phyloP scores from a whole-genome alignment of 1,284 basidiomycete species.

The Peniophora sp. region DNA sequence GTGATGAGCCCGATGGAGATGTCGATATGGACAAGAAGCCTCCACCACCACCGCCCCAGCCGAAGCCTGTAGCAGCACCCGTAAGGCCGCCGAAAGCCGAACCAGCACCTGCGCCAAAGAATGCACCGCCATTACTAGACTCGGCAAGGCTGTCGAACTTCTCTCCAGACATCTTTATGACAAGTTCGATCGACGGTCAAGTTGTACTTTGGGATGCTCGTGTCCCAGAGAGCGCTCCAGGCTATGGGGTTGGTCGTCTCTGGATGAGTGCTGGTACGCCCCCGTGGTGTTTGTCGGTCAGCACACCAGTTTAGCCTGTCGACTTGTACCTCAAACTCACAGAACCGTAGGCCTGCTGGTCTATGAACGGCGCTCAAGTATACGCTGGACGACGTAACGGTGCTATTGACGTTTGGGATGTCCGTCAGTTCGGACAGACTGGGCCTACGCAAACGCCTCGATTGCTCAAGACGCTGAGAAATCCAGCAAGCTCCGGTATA shows the following conservation, averaged over 20 bases:
- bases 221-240: conserved; percentile 39
- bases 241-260: conserved; percentile 73
- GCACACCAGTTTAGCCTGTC: conserved; percentile 17
- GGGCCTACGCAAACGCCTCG: conserved; percentile 57
- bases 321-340: background rate
- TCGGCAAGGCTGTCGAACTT: conserved; percentile 52
- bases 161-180: conserved; percentile 83
- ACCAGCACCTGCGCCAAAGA: conserved; percentile 39
- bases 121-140: conserved; percentile 66
- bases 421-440: conserved; percentile 62
- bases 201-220: conserved; percentile 89
- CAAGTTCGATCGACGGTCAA: conserved; percentile 88
- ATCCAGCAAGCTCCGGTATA: conserved; percentile 85
- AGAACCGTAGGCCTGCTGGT: conserved; percentile 80
- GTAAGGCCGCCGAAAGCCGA: conserved; percentile 6
- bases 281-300: conserved; percentile 91
- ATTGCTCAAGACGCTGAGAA: conserved; percentile 74
- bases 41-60: conserved; percentile 2
- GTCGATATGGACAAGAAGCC: conserved; percentile 25
- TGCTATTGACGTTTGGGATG: conserved; percentile 91
- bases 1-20: conserved; percentile 62
- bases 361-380: conserved; percentile 79
- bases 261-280: conserved; percentile 87
- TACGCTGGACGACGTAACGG: conserved; percentile 91
- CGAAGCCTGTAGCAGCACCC: background rate